These are phyloP conservation scores for Fraxinus nigra DNA, from an alignment of 305 asterid genomes.

Conservation along the genomic window DNA sequence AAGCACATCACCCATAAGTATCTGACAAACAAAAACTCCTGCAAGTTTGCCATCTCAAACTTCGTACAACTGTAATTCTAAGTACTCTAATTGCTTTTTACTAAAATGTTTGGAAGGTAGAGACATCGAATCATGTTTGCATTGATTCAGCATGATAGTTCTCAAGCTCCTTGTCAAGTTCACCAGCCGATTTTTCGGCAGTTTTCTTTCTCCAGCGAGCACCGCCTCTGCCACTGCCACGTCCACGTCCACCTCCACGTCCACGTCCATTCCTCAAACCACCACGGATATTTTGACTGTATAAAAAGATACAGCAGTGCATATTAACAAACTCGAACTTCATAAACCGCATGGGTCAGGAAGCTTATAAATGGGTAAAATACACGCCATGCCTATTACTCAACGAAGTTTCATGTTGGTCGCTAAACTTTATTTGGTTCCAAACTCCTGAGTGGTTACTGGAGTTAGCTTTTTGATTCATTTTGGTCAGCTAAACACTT, in stretches of 20 bases:
- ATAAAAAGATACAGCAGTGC: neutral
- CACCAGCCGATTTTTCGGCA: constrained; percentile 66
- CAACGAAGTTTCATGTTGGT: neutral
- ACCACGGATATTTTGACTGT: constrained; percentile 60
- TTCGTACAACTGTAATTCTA: neutral
- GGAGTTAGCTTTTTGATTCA: neutral
- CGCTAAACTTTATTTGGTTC: neutral
- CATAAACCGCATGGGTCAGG: neutral
- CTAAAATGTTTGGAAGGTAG: neutral
- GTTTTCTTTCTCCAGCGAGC: constrained; percentile 39
- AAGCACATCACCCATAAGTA: neutral
- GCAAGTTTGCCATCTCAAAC: neutral
- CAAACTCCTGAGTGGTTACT: neutral
- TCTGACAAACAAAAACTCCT: neutral
- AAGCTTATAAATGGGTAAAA: neutral
- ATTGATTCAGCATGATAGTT: constrained; percentile 74
- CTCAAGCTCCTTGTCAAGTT: constrained; percentile 89
- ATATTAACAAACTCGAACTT: neutral
- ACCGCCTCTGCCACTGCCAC: constrained; percentile 34
- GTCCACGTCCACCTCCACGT: neutral
- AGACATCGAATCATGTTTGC: constrained; percentile 38
- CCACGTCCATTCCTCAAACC: constrained; percentile 24
- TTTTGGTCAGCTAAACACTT: neutral
- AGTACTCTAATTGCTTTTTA: neutral
- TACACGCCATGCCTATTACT: neutral